A percentile compares a stretch with the other conserved stretches of the same genome.
Conservation (phyloP, 805 yeast species). For the Brettanomyces custersianus region DNA sequence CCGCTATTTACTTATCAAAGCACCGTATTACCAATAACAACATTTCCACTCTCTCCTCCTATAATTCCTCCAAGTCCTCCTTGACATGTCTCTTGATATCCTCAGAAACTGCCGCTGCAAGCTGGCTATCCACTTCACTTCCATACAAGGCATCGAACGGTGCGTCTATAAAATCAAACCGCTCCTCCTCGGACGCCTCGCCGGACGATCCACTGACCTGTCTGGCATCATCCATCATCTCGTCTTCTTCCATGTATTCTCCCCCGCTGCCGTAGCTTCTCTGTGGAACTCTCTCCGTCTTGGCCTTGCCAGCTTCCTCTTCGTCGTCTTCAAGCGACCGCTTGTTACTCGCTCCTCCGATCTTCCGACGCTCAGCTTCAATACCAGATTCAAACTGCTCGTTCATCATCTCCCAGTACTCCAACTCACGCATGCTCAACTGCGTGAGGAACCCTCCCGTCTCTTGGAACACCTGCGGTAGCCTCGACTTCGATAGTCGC, state of each 20-base stretch:
- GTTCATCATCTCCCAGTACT: slow-evolving; percentile 23
- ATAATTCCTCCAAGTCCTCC: neutral
- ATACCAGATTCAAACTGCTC: slow-evolving; percentile 25
- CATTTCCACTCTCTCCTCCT: too few relatives aligned
- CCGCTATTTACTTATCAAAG: too few relatives aligned
- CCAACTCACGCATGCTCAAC: slow-evolving; percentile 22
- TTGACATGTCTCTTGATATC: slow-evolving; percentile 9
- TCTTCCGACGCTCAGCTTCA: slow-evolving; percentile 6
- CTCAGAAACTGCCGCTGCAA: slow-evolving; percentile 8
- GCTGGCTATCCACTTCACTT: slow-evolving; percentile 10
- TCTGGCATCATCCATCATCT: too few relatives aligned
- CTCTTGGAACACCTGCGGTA: slow-evolving; percentile 21
- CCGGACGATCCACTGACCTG: too few relatives aligned
- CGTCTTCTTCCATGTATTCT: neutral
- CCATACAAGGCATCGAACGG: slow-evolving; percentile 15
- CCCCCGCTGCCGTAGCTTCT: too few relatives aligned
- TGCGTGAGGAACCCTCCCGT: slow-evolving; percentile 19
- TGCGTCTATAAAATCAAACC: slow-evolving; percentile 12
- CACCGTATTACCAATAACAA: too few relatives aligned
- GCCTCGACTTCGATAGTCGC: slow-evolving; percentile 15
- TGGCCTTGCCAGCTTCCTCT: too few relatives aligned
- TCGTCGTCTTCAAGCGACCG: too few relatives aligned
- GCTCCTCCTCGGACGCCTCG: too few relatives aligned
- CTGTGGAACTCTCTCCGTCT: too few relatives aligned
- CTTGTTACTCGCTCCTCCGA: too few relatives aligned